Evolutionary conservation across 2,329 filamentous ascomycete species (phyloP).

Genomic region (Penicillium glabrum): DNA sequence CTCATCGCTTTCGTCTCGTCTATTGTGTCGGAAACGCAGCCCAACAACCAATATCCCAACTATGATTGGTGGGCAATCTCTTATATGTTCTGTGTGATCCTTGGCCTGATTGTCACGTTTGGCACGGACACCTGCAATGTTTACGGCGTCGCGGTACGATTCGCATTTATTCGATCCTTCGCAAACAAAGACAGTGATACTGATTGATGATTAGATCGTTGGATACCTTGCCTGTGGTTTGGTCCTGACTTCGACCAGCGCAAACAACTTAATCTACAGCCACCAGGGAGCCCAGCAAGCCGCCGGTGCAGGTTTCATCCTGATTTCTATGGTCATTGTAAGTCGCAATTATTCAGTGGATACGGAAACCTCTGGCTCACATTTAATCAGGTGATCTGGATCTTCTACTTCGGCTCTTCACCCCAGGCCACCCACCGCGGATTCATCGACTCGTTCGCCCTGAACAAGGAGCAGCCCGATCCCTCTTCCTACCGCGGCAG

Average conservation of each 20-base stretch:
- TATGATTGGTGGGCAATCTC: conserved; percentile 91
- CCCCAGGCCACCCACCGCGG: conserved; percentile 82
- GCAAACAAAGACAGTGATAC: conserved; percentile 5
- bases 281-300: conserved; percentile 72
- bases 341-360: conserved; percentile 35
- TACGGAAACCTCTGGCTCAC: conserved; percentile 6
- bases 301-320: conserved; percentile 86
- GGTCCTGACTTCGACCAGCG: conserved; percentile 79
- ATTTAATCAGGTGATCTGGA: conserved; percentile 83
- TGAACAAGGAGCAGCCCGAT: conserved; percentile 74
- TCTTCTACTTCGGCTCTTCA: conserved; percentile 96
- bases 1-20: conserved; percentile 86
- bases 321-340: conserved; percentile 90
- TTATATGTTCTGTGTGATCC: conserved; percentile 80
- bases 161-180: background rate
- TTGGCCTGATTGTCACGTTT: conserved; percentile 77
- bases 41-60: conserved; percentile 63
- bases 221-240: conserved; percentile 82
- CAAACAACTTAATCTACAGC: conserved; percentile 83
- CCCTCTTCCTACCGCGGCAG: conserved; percentile 61
- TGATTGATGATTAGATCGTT: conserved; percentile 60
- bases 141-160: conserved; percentile 78
- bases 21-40: conserved; percentile 64
- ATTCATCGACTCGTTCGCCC: conserved; percentile 92
- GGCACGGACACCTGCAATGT: conserved; percentile 81